Conservation (phyloP, 2,329 filamentous ascomycete genomes). For the Sarocladium strictum region DNA sequence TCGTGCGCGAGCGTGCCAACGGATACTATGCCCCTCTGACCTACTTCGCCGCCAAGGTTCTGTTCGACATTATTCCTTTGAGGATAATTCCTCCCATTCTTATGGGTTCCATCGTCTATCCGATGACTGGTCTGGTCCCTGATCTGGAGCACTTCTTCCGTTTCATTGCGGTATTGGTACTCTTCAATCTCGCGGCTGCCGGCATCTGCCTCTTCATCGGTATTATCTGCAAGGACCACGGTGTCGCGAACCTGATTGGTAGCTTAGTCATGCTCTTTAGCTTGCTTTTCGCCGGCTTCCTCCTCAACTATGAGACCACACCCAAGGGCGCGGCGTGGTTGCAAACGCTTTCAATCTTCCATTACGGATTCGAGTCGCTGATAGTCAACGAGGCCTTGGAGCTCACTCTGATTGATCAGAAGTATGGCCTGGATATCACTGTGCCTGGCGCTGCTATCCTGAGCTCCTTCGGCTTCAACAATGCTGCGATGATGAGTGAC, state of each 20-base stretch:
- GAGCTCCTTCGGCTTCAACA: conserved; percentile 91
- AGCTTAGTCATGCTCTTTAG: conserved; percentile 97
- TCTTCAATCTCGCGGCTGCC: conserved; percentile 93
- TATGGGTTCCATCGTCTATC: conserved; percentile 93
- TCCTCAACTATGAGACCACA: conserved; percentile 92
- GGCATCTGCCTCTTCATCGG: conserved; percentile 94
- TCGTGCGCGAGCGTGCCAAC: conserved; percentile 89
- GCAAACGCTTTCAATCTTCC: conserved; percentile 92
- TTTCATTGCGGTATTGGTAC: conserved; percentile 84
- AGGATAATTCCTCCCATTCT: conserved; percentile 90
- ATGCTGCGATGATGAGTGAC: conserved; percentile 78
- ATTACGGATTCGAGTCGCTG: conserved; percentile 92
- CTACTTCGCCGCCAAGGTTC: conserved; percentile 92
- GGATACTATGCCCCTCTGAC: conserved; percentile 93
- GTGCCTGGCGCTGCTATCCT: conserved; percentile 92
- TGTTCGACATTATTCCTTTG: conserved; percentile 97
- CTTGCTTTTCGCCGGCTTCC: conserved; percentile 84
- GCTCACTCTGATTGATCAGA: conserved; percentile 83
- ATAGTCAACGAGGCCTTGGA: conserved; percentile 96
- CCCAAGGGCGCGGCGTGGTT: conserved; percentile 82
- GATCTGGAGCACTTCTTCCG: conserved; percentile 79
- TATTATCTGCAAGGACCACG: conserved; percentile 85
- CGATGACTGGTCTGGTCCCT: conserved; percentile 90
- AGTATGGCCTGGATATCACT: conserved; percentile 94
- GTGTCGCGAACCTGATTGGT: conserved; percentile 88